Conservation (phyloP, 441 rosid genomes). For the Corymbia citriodora region DNA sequence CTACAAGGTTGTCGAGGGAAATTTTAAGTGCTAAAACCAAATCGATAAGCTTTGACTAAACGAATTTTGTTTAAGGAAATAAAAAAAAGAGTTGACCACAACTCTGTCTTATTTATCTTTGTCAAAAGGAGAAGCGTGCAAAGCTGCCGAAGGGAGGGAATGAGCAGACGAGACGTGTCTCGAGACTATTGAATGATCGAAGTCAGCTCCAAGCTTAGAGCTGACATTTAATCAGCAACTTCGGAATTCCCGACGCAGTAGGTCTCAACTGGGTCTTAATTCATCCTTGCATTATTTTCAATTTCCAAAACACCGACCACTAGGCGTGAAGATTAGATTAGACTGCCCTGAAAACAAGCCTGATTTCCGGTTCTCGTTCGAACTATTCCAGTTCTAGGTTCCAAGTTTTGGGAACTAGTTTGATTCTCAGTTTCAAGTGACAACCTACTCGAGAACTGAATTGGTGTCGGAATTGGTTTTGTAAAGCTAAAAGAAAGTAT, state of each 20-base stretch:
- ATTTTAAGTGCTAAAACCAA: not conserved
- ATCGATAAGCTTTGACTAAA: not conserved
- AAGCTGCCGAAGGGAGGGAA: not conserved
- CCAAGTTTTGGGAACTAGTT: too few species aligned
- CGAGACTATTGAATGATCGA: not conserved
- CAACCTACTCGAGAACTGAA: accelerated
- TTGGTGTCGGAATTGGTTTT: too few species aligned
- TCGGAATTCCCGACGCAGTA: not conserved
- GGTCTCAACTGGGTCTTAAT: not conserved
- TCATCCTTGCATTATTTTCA: not conserved
- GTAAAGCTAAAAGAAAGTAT: not conserved
- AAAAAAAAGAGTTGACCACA: not conserved
- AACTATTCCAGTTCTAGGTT: too few species aligned
- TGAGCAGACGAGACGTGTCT: not conserved
- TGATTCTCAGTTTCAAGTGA: too few species aligned
- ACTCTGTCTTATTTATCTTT: not conserved
- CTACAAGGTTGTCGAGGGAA: not conserved
- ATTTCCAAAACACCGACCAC: accelerated
- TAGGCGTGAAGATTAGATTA: too few species aligned
- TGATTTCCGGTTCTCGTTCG: too few species aligned
- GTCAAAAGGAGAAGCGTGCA: not conserved
- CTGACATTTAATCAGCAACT: not conserved
- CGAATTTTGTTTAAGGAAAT: not conserved
- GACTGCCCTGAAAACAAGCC: too few species aligned
- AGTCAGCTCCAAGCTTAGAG: not conserved